phyloP scores from a whole-genome alignment of 2,329 filamentous ascomycete species.

The Periconia macrospinosa region DNA sequence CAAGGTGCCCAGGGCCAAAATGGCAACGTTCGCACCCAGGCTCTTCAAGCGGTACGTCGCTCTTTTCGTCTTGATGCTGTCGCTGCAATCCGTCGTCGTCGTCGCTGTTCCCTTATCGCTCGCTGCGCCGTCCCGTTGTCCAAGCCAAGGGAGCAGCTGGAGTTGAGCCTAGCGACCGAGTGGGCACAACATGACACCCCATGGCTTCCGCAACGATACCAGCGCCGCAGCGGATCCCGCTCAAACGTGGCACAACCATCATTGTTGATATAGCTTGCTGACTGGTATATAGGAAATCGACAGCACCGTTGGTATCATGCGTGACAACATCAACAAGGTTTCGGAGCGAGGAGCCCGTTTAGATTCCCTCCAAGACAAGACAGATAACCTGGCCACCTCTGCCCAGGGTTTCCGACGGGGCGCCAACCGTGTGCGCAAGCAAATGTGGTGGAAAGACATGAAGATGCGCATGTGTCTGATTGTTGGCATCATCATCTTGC shows the following conservation, averaged over 20 bases:
- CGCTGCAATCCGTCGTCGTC: neutral
- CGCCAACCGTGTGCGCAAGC: conserved; percentile 86
- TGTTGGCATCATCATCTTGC: conserved; percentile 84
- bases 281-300: conserved; percentile 79
- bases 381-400: conserved; percentile 85
- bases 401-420: conserved; percentile 95
- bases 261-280: conserved; percentile 5
- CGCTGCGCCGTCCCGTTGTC: neutral
- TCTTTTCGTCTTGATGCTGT: neutral
- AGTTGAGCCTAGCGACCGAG: neutral
- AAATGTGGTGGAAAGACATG: conserved; percentile 99
- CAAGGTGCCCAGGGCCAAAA: conserved; percentile 46
- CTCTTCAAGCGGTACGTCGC: conserved; percentile 75
- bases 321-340: conserved; percentile 96
- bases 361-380: conserved; percentile 90
- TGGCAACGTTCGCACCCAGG: conserved; percentile 68
- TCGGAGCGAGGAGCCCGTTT: conserved; percentile 89
- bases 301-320: conserved; percentile 92
- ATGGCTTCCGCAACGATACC: neutral
- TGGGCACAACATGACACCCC: conserved; percentile 11
- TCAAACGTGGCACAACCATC: neutral
- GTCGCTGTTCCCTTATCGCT: neutral
- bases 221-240: neutral
- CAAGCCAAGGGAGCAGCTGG: too few relatives aligned
- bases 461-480: conserved; percentile 99